Base-by-base conservation (phyloP, 805 yeast genomes). In the Candida boleticola region DNA sequence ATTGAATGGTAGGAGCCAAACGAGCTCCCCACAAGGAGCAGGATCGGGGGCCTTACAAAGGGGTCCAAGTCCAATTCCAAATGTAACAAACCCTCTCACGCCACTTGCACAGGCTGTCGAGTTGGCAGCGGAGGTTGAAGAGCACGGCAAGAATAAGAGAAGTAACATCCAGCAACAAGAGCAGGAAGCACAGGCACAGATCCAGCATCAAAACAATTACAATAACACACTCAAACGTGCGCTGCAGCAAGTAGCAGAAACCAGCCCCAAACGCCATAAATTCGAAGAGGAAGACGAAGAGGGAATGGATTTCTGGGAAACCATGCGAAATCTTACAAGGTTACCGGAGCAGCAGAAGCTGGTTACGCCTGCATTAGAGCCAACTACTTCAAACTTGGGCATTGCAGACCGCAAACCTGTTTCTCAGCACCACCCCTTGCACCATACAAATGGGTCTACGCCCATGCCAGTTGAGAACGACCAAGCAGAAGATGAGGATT, bases 291-390 rank as follows among this genome's bases (percentile, higher is more conserved):
- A 72, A 29, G 82, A 76, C 10, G 87, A 80, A 31, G 88, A 80
- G 44, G 88, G 78, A 18, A 50, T 77, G 26, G 89, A 82, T 55
- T 83, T 82, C 54, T 83, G 87, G 85, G 89, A 83, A 47, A 77
- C 80, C 2, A 71, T 83, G 75, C 68, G 83, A 37, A 71, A 80
- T 14, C 54, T 82, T 18, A 77, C 82, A 1, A 11, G 18, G 17
- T 18, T 14, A 31, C 21, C 13, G 16, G 16, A 16, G 13, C 20
- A 31, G 16, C 35, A 31, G 21, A 31, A 31, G 22, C 35, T 31
- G 35, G 20, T 19, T 7, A 31, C 35, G 5, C 35, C 35, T n/a
- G 21, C 11, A 11, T 16, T 31, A 6, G 20, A 31, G 10, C 17
- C 5, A 14, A 14, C 32, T 29, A 29, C 22, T 10, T 36, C 29